Conservation (phyloP, 441 rosid genomes). For the Populus tomentosa region DNA sequence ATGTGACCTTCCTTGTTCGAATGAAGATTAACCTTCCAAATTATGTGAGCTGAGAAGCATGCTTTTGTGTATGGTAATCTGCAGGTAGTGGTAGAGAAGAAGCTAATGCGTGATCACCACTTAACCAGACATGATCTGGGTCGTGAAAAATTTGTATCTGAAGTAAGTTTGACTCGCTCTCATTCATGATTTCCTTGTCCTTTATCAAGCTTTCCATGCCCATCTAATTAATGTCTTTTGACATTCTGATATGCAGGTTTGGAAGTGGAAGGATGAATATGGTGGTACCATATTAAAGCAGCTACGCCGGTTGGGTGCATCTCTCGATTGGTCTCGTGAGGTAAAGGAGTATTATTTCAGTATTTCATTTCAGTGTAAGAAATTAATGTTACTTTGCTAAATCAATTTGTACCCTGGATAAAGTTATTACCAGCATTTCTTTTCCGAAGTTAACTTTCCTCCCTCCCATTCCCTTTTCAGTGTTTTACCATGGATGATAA, state of each 20-base stretch:
- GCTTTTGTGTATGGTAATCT: not conserved
- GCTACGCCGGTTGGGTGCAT: conserved; percentile 71
- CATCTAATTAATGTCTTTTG: conserved; percentile 10
- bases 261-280: conserved; percentile 81
- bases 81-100: conserved; percentile 82
- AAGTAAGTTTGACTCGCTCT: conserved; percentile 35
- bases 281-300: conserved; percentile 78
- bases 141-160: conserved; percentile 67
- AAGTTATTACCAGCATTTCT: not conserved
- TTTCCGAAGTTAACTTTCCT: not conserved
- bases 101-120: conserved; percentile 58
- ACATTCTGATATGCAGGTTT: conserved; percentile 51
- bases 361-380: not conserved
- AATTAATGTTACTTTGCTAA: not conserved
- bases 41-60: not conserved
- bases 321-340: conserved; percentile 99
- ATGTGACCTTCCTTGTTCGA: not conserved
- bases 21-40: not conserved
- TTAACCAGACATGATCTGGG: conserved; percentile 86
- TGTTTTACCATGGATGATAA: conserved; percentile 94
- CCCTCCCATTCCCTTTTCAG: conserved; percentile 31
- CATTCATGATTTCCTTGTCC: not conserved
- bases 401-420: not conserved
- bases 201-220: not conserved
- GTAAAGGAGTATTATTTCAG: conserved; percentile 30